A percentile compares a stretch with the other conserved stretches of the same genome.
These are phyloP conservation scores for Ophiostoma perfectum DNA, from an alignment of 2,329 filamentous ascomycete genomes.

Conservation along the genomic window DNA sequence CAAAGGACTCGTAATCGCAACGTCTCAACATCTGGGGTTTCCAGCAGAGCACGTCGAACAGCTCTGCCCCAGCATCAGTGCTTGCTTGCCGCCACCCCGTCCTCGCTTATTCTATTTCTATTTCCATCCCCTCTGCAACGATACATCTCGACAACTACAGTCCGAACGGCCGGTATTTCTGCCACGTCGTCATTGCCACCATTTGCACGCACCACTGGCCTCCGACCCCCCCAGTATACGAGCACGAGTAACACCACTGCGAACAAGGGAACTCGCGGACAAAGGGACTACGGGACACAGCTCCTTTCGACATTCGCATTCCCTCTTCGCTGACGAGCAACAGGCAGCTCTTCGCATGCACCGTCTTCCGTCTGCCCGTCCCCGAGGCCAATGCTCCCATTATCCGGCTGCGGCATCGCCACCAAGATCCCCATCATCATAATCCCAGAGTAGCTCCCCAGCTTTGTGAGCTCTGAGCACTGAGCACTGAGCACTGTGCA, in stretches of 20 bases:
- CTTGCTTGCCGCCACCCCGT: not conserved
- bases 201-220: not conserved
- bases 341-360: constrained; percentile 8
- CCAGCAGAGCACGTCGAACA: too few relatives aligned
- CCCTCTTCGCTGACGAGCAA: too few relatives aligned
- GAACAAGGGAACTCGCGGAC: not conserved
- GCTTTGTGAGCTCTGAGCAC: too few relatives aligned
- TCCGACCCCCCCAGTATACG: not conserved
- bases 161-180: constrained; percentile 1
- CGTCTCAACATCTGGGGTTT: constrained; percentile 18
- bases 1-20: constrained; percentile 20
- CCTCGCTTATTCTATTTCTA: not conserved
- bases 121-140: constrained; percentile 14
- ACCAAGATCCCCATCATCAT: not conserved
- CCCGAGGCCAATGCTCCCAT: constrained; percentile 7
- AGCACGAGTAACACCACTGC: not conserved
- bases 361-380: not conserved
- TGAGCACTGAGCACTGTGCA: too few relatives aligned
- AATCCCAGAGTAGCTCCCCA: not conserved
- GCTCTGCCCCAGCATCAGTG: not conserved
- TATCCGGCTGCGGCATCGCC: constrained; percentile 9
- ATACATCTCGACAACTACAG: not conserved
- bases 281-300: not conserved
- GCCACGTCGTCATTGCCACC: constrained; percentile 13
- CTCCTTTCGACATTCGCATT: too few relatives aligned